A percentile compares a stretch with the other conserved stretches of the same genome.
Evolutionary conservation across 1,139 yeast species (phyloP).

Genomic region (Candida glucosophila): DNA sequence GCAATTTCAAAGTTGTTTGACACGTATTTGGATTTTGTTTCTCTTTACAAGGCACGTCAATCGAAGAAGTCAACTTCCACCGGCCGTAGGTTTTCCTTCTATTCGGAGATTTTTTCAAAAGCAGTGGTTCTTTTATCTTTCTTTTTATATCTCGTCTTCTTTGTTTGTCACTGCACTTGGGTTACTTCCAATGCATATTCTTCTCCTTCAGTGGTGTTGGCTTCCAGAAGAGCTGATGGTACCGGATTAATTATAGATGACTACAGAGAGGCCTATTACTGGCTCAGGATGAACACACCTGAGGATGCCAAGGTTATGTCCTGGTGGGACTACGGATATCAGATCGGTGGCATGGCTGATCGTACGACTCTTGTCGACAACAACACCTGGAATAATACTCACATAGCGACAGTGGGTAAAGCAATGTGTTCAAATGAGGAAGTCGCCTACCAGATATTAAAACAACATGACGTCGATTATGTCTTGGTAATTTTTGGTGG

Average conservation of each 20-base stretch:
- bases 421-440: slow-evolving; percentile 93
- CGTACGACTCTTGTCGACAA: slow-evolving; percentile 97
- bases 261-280: slow-evolving; percentile 96
- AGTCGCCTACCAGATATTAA: slow-evolving; percentile 77
- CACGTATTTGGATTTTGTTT: slow-evolving; percentile 65
- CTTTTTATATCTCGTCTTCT: slow-evolving; percentile 64
- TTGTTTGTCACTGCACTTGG: slow-evolving; percentile 95
- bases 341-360: slow-evolving; percentile 99
- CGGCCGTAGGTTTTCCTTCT: slow-evolving; percentile 1
- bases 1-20: slow-evolving; percentile 82
- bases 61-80: slow-evolving; percentile 4
- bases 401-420: slow-evolving; percentile 98
- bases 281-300: slow-evolving; percentile 96
- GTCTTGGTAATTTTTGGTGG: slow-evolving; percentile 94
- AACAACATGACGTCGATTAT: slow-evolving; percentile 91
- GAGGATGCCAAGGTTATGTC: slow-evolving; percentile 96
- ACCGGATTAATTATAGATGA: slow-evolving; percentile 83
- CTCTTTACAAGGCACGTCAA: slow-evolving; percentile 23
- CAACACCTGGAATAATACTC: slow-evolving; percentile 99
- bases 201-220: slow-evolving; percentile 94
- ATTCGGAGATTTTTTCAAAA: slow-evolving; percentile 7
- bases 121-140: slow-evolving; percentile 60
- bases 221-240: slow-evolving; percentile 81
- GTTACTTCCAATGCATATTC: slow-evolving; percentile 94
- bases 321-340: slow-evolving; percentile 99